Evolutionary conservation across 1,284 basidiomycete species (phyloP).

Genomic region (Pyrrhoderma lamaoense): DNA sequence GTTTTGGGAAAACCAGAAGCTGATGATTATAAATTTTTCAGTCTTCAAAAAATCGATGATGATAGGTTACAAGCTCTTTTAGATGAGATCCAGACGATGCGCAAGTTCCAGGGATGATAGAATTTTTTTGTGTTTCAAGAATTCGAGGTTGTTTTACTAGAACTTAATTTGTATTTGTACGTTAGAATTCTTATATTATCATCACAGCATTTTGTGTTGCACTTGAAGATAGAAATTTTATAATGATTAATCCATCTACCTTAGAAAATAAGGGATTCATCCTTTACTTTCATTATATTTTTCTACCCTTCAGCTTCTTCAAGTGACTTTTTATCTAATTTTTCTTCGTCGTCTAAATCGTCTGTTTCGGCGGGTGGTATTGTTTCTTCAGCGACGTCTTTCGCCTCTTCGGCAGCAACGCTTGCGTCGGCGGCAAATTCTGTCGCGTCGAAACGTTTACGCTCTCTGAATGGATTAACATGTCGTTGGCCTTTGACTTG

Average conservation of each 20-base stretch:
- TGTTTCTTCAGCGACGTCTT: conserved; percentile 47
- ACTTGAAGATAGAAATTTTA: no score
- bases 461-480: conserved; percentile 58
- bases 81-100: conserved; percentile 83
- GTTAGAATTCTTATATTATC: not conserved
- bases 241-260: not conserved
- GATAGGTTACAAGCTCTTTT: conserved; percentile 74
- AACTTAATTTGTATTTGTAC: not conserved
- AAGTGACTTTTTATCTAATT: conserved; percentile 1
- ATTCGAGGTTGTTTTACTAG: no score
- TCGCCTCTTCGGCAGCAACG: conserved; percentile 33
- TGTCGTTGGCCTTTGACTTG: conserved; percentile 54
- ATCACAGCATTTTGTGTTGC: no score
- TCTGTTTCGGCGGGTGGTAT: conserved; percentile 35
- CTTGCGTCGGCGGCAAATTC: conserved; percentile 36
- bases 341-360: conserved; percentile 65
- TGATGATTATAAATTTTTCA: conserved; percentile 25
- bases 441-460: conserved; percentile 56
- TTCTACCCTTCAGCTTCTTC: conserved; percentile 1
- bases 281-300: not conserved
- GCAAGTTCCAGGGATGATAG: conserved; percentile 72
- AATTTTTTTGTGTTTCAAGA: not conserved
- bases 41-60: conserved; percentile 82
- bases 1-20: conserved; percentile 2
- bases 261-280: not conserved